Percentiles rank a stretch among this genome's conserved stretches.
Evolutionary conservation across 2,329 filamentous ascomycete species (phyloP).

Genomic region (Neonectria coccinea): DNA sequence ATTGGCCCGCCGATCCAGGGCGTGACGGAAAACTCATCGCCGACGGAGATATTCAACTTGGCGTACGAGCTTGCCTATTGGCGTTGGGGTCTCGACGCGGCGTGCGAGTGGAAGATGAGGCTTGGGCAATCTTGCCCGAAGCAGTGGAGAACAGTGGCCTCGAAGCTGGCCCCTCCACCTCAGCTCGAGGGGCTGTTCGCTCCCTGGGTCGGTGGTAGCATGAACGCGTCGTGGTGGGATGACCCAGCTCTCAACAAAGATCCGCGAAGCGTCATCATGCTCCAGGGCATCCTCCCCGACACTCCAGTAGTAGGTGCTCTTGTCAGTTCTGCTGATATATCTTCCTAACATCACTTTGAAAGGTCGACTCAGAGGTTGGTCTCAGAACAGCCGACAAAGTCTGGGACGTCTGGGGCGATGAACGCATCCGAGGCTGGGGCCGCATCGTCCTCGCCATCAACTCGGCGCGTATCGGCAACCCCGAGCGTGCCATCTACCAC

Average conservation of each 20-base stretch:
- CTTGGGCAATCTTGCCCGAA: constrained; percentile 55
- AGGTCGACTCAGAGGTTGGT: constrained; percentile 52
- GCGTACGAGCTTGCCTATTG: constrained; percentile 72
- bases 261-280: constrained; percentile 59
- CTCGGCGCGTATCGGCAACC: constrained; percentile 55
- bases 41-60: constrained; percentile 69
- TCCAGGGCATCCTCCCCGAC: constrained; percentile 58
- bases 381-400: constrained; percentile 54
- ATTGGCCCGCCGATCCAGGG: constrained; percentile 58
- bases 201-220: constrained; percentile 61
- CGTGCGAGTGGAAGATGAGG: constrained; percentile 63
- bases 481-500: constrained; percentile 55
- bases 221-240: constrained; percentile 58
- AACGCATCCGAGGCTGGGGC: constrained; percentile 59
- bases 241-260: constrained; percentile 53
- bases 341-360: too few species aligned
- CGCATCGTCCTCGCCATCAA: constrained; percentile 61
- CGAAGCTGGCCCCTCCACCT: constrained; percentile 65
- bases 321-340: too few species aligned
- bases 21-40: constrained; percentile 65
- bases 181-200: constrained; percentile 62
- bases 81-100: constrained; percentile 69
- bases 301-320: constrained; percentile 39
- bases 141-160: constrained; percentile 60
- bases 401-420: constrained; percentile 56